Base-by-base conservation (phyloP, 306 rosid genomes). In the Boehmeria nivea region DNA sequence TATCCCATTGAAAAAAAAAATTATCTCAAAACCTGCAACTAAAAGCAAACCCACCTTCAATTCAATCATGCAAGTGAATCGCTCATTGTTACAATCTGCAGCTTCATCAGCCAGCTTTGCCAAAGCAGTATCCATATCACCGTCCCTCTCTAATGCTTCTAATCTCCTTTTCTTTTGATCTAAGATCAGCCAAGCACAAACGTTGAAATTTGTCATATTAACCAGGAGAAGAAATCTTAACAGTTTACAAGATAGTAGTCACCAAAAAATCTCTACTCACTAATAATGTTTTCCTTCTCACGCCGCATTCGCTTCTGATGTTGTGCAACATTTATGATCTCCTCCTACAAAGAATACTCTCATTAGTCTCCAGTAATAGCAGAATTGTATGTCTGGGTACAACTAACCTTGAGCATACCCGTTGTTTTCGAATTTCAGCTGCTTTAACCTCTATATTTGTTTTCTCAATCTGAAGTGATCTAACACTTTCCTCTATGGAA, bases 21-120 rank as follows among this genome's bases (percentile, higher is more conserved):
- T 51, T 54, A 48, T 38, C 10, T 46, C 39, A 65, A 51, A 46
- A 51, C n/a, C n/a, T n/a, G 12, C 20, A 16, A 43, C 43, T 31
- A 58, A 48, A 44, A 37, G 64, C 25, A 54, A 68, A 33, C 49
- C 67, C 67, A 87, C 98, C 96, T 87, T 91, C 67, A 84, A 68
- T 80, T 82, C 66, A 22, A 78, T 80, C 28, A 71, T 83, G 49
- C 75, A 72, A 37, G 25, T 73, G 67, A 82, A 82, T 13, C 95
- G 82, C 51, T 74, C 70, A 67, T 61, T 63, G 40, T 74, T 82
- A 64, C 39, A 73, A 27, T 75, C 77, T 62, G 61, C 72, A 55
- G 83, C 85, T 61, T 87, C 72, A 48, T 84, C 85, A 54, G 55
- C 78, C 65, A 87, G 83, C 82, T 84, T 84, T 2, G 75, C 76